A percentile compares a stretch with the other conserved stretches of the same genome.
Conservation (phyloP, 768 basidiomycete genomes). For the Mycena rebaudengoi region DNA sequence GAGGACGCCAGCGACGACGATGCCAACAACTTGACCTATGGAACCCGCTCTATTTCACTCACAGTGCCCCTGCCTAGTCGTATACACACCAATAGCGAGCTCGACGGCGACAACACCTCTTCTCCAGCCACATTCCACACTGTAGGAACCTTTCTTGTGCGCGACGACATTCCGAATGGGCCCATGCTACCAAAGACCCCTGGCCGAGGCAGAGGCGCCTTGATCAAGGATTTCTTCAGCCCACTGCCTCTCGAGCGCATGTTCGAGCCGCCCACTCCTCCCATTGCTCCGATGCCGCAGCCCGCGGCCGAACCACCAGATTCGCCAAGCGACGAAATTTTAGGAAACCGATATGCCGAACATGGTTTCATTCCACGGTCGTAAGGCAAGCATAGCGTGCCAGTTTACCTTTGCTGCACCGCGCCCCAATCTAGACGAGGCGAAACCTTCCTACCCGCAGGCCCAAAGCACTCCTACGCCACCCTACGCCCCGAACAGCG, state of each 20-base stretch:
- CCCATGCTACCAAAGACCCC: constrained; percentile 75
- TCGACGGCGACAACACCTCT: constrained; percentile 37
- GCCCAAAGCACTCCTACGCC: constrained; percentile 71
- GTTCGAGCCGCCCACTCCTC: constrained; percentile 94
- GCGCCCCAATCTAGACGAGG: constrained; percentile 42
- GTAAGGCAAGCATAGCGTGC: constrained; percentile 58
- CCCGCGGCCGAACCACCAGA: constrained; percentile 22
- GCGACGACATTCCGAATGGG: constrained; percentile 66
- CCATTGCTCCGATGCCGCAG: constrained; percentile 38
- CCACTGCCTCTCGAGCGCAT: constrained; percentile 87
- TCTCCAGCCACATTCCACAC: constrained; percentile 40
- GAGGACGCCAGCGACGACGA: constrained; percentile 48
- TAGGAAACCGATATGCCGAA: constrained; percentile 61
- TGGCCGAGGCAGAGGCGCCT: constrained; percentile 63
- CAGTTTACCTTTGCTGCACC: constrained; percentile 84
- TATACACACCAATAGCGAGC: constrained; percentile 56
- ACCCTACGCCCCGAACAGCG: constrained; percentile 35
- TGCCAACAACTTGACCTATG: constrained; percentile 49
- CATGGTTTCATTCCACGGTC: constrained; percentile 54
- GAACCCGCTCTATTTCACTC: constrained; percentile 67
- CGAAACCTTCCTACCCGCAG: constrained; percentile 49
- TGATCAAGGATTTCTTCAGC: constrained; percentile 86
- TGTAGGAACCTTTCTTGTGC: constrained; percentile 79
- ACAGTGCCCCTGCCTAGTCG: constrained; percentile 63
- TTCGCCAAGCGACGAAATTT: constrained; percentile 49